A percentile compares a stretch with the other conserved stretches of the same genome.
Conservation (phyloP, 148 eudicot genomes). For the Rhododendron griersonianum region DNA sequence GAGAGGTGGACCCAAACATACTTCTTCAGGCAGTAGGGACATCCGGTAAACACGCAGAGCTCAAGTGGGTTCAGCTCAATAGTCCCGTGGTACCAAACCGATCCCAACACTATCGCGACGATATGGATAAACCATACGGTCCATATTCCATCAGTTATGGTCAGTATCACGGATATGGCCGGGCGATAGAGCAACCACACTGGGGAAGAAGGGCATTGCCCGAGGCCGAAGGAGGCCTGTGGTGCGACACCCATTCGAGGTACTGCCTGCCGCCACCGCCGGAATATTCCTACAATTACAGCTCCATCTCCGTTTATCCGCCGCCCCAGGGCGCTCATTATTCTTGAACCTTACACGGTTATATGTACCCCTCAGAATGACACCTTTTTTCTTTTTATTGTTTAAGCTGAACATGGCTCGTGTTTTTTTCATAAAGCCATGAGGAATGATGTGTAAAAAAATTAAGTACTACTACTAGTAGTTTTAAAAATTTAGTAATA, state of each 20-base stretch:
- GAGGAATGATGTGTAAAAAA: neutral
- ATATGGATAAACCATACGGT: neutral
- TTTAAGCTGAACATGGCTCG: neutral
- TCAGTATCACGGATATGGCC: neutral
- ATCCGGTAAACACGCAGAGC: constrained; percentile 28
- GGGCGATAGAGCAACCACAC: neutral
- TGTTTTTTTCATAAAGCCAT: neutral
- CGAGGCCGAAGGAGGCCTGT: neutral
- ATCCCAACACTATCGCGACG: neutral
- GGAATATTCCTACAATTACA: neutral
- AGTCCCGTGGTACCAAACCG: constrained; percentile 7
- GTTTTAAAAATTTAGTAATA: neutral
- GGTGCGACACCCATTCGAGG: neutral
- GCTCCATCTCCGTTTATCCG: neutral
- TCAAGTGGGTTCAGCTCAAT: constrained; percentile 20
- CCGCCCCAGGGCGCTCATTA: neutral
- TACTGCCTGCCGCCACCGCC: neutral
- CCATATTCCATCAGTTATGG: neutral
- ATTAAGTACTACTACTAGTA: neutral
- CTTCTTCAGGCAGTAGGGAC: constrained; percentile 19
- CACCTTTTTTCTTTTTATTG: neutral
- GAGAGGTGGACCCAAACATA: constrained; percentile 30
- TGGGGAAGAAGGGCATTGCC: neutral
- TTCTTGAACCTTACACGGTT: neutral
- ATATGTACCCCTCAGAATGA: neutral